Base-by-base conservation (phyloP, 176 grass and related monocot genomes). In the Alopecurus myosuroides region DNA sequence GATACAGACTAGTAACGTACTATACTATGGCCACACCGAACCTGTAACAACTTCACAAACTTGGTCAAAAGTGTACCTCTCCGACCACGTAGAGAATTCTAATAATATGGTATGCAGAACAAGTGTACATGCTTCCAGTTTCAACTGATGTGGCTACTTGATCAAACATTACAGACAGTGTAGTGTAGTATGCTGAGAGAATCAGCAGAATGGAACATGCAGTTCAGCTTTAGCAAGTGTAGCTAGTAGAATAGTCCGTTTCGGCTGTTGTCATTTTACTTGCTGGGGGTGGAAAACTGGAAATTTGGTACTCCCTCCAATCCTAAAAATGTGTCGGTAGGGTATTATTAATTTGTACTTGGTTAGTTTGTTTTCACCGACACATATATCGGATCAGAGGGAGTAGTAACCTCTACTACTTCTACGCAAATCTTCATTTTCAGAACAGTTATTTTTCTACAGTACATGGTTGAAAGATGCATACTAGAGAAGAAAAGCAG, bases 11-110 rank as follows among this genome's bases (percentile, higher is more conserved):
- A 30, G 42, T 50, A 25, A 42, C 23, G 35, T 40, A 53, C 14
- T 83, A 25, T 77, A 37, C 53, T 71, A 86, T 66, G 35, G 20
- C 18, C 57, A 83, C 33, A 74, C 33, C 67, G 45, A 86, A 78
- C 80, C 80, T 90, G 37, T 79, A 90, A 86, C 88, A 79, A 86
- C 89, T 90, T 87, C 81, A 75, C 84, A 77, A 57, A 57, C 58
- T 78, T 84, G 40, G 85, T 91, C 89, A 84, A 91, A 84, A 91
- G 89, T 41, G 85, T 91, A 84, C 76, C n/a, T 53, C 81, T 46
- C 68, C 36, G 81, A 84, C 80, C 81, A 87, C 58, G 20, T 31
- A 42, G 68, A 84, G 36, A 46, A 48, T 87, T 36, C 85, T 44
- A 76, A 87, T 50, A 80, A 51, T 77, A 84, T 8, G 40, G 76